phyloP scores from a whole-genome alignment of 345 rosid genomes.

The Stellera chamaejasme region DNA sequence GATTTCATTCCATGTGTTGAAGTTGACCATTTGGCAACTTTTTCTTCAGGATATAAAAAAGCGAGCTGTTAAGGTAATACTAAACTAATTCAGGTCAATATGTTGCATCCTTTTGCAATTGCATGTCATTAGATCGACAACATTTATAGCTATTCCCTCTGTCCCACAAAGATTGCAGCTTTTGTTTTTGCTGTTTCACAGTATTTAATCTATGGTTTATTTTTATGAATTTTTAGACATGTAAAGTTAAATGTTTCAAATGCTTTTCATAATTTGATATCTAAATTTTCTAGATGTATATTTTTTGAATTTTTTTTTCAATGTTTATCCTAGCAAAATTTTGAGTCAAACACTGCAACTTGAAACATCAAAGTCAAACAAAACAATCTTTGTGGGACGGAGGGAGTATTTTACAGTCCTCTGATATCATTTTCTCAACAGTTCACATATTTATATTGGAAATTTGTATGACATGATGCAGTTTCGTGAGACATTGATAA shows the following conservation, averaged over 20 bases:
- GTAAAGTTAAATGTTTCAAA: too few species aligned
- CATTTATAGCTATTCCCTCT: constrained; percentile 6
- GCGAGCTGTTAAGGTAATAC: constrained; percentile 69
- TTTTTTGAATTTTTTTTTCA: too few species aligned
- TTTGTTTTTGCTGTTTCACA: too few species aligned
- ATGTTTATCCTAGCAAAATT: too few species aligned
- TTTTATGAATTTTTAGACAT: too few species aligned
- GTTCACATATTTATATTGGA: not conserved
- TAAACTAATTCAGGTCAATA: not conserved
- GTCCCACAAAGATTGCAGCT: too few species aligned
- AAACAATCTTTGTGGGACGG: too few species aligned
- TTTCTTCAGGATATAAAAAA: constrained; percentile 57
- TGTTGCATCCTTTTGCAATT: constrained; percentile 2
- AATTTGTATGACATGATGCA: constrained; percentile 31
- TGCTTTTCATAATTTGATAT: too few species aligned
- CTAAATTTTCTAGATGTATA: too few species aligned
- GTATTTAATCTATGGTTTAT: too few species aligned
- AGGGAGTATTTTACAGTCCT: not conserved
- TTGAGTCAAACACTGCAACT: too few species aligned
- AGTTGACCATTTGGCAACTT: constrained; percentile 66
- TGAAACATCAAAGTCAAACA: too few species aligned
- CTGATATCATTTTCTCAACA: not conserved
- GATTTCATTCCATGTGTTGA: constrained; percentile 67
- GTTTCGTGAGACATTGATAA: constrained; percentile 79
- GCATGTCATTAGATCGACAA: constrained; percentile 4